A percentile compares a stretch with the other conserved stretches of the same genome.
phyloP scores from a whole-genome alignment of 2,329 filamentous ascomycete genomes.

The Mycosphaerelloides madeirae region DNA sequence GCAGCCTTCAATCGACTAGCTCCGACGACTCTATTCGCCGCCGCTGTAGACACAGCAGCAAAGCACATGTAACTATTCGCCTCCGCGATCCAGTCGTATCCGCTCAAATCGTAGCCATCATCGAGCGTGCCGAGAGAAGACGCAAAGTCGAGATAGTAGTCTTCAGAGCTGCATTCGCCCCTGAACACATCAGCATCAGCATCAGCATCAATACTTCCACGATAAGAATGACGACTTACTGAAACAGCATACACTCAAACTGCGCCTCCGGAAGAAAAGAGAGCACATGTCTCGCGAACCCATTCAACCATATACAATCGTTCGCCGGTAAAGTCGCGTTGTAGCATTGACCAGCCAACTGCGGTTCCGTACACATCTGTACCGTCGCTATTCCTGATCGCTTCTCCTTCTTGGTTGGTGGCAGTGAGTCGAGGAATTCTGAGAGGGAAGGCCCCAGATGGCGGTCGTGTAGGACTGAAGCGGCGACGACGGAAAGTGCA shows the following conservation, averaged over 20 bases:
- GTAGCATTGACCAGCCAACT: constrained; percentile 25
- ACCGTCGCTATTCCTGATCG: constrained; percentile 23
- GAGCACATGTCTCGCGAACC: constrained; percentile 14
- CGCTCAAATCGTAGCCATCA: constrained; percentile 18
- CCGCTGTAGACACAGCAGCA: constrained; percentile 8
- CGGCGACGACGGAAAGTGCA: neutral
- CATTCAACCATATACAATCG: constrained; percentile 24
- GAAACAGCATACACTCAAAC: constrained; percentile 29
- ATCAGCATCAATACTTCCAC: too few relatives aligned
- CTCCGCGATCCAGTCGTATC: constrained; percentile 20
- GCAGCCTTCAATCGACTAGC: too few relatives aligned
- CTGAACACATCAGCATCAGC: too few relatives aligned
- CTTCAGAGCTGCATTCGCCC: constrained; percentile 19
- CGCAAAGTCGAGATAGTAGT: constrained; percentile 8
- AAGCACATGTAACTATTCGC: constrained; percentile 27
- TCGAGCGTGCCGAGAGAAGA: neutral
- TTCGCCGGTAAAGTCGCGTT: constrained; percentile 23
- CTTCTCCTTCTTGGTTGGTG: neutral
- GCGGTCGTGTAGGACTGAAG: neutral
- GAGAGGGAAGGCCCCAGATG: neutral
- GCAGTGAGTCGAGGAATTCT: constrained; percentile 2
- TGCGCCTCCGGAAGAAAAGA: constrained; percentile 22
- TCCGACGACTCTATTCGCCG: constrained; percentile 14
- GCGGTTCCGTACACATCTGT: constrained; percentile 21
- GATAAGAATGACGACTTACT: too few relatives aligned